Evolutionary conservation across 768 basidiomycete species (phyloP), one percentile per base, ranked within the genome.

Genomic region (Chalciporus pseudorubinellus): DNA sequence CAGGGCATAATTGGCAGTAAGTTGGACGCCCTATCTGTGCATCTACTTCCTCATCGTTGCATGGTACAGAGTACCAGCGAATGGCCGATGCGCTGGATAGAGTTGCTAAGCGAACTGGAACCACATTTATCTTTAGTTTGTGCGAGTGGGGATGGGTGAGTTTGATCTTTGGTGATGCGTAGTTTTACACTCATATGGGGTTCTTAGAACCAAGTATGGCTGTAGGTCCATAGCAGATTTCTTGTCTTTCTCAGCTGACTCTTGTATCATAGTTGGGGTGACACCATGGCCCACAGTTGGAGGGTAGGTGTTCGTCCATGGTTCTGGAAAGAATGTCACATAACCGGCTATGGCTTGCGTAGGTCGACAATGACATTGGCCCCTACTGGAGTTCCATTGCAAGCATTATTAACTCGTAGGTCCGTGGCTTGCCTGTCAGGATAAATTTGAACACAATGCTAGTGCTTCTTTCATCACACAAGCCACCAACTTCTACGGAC

Each of bases 111-210:
- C 52, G 62, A 7, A 75, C 78, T 0, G 77, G 77, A 5, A 80
- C 78, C 33, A 80, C 81, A 0, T 66, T 86, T 38, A 62, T 83
- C 11, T 82, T 81, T 48, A 84, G 83, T 31, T 63, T 86, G 22
- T 86, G 84, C 59, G 73, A 86, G 66, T 86, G 84, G 84, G 84
- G 84, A 28, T 70, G 76, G 65, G 84, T 85, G 52, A 63, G 76
- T 67, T 22, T 53, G 39, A 49, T 22, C 20, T 34, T 6, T 21
- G 29, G 5, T 9, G 42, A 12, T 14, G 40, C 41, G 41, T 39
- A 14, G 14, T 10, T 4, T 43, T 26, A 39, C 3, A 29, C 29
- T 51, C n/a, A 44, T 29, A 34, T 10, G 22, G 24, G n/a, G 43
- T n/a, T 18, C 20, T 34, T 48, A 82, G 80, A 74, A 71, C 58